These are phyloP conservation scores for Apiotrichum brassicae DNA, from an alignment of 1,284 basidiomycete genomes.

Conservation along the genomic window DNA sequence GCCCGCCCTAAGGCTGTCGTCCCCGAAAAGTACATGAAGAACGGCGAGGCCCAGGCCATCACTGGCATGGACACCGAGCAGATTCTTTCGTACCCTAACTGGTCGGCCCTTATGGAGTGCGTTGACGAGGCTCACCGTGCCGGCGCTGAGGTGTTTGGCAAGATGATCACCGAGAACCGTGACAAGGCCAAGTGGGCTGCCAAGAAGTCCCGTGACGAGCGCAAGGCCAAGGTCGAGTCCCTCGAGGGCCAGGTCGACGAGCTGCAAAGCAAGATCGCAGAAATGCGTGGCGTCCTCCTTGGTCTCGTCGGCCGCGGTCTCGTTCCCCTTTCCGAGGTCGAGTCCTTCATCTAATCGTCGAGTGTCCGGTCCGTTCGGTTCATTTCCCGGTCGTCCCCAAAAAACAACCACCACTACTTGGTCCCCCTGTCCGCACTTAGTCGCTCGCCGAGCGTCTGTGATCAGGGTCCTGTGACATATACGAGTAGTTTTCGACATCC, in stretches of 20 bases:
- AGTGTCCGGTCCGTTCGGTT: background rate
- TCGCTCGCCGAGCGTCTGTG: background rate
- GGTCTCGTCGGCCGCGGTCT: conserved; percentile 26
- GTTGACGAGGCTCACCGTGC: conserved; percentile 22
- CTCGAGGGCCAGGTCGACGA: conserved; percentile 32
- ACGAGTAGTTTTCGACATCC: conserved; percentile 3
- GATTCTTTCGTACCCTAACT: conserved; percentile 31
- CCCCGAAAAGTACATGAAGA: conserved; percentile 37
- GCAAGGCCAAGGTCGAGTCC: conserved; percentile 33
- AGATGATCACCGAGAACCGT: conserved; percentile 36
- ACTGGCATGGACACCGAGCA: conserved; percentile 29
- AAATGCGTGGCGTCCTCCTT: conserved; percentile 23
- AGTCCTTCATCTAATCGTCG: conserved; percentile 14
- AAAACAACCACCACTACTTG: background rate
- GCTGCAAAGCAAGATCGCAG: conserved; percentile 21
- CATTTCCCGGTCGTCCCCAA: background rate
- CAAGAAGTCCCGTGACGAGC: conserved; percentile 38
- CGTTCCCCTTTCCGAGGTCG: conserved; percentile 24
- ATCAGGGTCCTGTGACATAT: background rate
- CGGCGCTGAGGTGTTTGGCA: conserved; percentile 32
- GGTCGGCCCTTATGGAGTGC: conserved; percentile 24
- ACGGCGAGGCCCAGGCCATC: conserved; percentile 30
- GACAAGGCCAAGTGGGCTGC: conserved; percentile 40
- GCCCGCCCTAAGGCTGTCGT: conserved; percentile 37
- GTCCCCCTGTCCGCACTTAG: background rate